A percentile compares a stretch with the other conserved stretches of the same genome.
Evolutionary conservation across 2,329 filamentous ascomycete genomes (phyloP).

Genomic region (Aspergillus tamarii): DNA sequence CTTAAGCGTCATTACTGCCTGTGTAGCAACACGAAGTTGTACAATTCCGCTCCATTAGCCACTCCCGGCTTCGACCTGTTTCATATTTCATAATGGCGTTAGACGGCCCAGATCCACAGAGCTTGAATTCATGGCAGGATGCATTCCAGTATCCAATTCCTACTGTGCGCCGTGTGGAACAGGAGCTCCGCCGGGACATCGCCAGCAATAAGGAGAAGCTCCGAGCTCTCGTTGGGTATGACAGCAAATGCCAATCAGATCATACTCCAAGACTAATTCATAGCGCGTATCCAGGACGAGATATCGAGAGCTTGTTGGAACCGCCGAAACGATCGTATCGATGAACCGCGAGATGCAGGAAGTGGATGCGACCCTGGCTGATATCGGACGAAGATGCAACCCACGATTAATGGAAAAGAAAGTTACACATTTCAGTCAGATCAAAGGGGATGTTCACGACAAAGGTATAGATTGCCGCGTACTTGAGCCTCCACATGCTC

Average conservation of each 20-base stretch:
- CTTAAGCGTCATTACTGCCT: slow-evolving; percentile 12
- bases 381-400: slow-evolving; percentile 78
- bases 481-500: background rate
- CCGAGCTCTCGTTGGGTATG: slow-evolving; percentile 67
- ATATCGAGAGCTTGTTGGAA: slow-evolving; percentile 88
- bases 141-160: slow-evolving; percentile 69
- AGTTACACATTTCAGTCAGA: slow-evolving; percentile 58
- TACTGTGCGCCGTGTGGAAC: slow-evolving; percentile 64
- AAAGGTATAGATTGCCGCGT: slow-evolving; percentile 31
- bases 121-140: slow-evolving; percentile 66
- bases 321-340: slow-evolving; percentile 88
- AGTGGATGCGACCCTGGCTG: slow-evolving; percentile 71
- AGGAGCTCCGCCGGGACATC: slow-evolving; percentile 65
- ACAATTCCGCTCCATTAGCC: slow-evolving; percentile 10
- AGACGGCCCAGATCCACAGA: slow-evolving; percentile 59
- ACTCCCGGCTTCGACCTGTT: slow-evolving; percentile 1
- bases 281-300: slow-evolving; percentile 52
- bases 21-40: slow-evolving; percentile 8
- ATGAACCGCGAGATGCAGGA: slow-evolving; percentile 80
- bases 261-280: slow-evolving; percentile 12
- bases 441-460: slow-evolving; percentile 39
- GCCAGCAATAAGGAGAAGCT: slow-evolving; percentile 68
- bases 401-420: slow-evolving; percentile 70
- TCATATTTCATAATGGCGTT: slow-evolving; percentile 49
- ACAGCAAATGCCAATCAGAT: background rate